Evolutionary conservation across 768 basidiomycete genomes (phyloP).

Genomic region (Serendipita sp.): DNA sequence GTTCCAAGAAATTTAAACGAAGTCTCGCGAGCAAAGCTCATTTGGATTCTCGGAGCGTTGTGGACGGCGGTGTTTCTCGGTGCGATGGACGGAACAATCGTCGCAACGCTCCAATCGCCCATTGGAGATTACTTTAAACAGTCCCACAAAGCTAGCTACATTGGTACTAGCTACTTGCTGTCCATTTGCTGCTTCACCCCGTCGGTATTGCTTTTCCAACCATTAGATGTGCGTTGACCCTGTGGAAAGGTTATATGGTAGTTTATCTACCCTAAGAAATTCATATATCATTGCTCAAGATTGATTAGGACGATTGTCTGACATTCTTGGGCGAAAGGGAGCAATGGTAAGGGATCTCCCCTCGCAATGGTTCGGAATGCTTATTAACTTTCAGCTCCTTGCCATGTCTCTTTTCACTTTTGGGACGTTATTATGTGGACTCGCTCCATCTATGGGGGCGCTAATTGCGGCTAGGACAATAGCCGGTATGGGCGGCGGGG

Average conservation of each 20-base stretch:
- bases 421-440: constrained; percentile 74
- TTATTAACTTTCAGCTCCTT: constrained; percentile 12
- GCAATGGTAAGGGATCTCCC: constrained; percentile 59
- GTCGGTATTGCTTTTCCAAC: constrained; percentile 25
- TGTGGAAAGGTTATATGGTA: neutral
- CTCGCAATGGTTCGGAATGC: constrained; percentile 12
- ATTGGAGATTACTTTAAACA: constrained; percentile 77
- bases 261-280: constrained; percentile 9
- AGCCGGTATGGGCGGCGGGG: constrained; percentile 87
- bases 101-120: constrained; percentile 69
- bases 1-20: constrained; percentile 5
- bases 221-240: constrained; percentile 28
- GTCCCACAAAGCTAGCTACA: constrained; percentile 57
- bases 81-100: constrained; percentile 82
- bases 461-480: constrained; percentile 70
- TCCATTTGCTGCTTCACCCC: constrained; percentile 87
- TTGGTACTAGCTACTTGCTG: constrained; percentile 76
- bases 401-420: constrained; percentile 17
- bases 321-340: constrained; percentile 57
- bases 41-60: constrained; percentile 59
- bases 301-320: constrained; percentile 56
- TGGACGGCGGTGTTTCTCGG: constrained; percentile 77
- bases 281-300: constrained; percentile 14
- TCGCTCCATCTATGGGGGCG: constrained; percentile 72
- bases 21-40: constrained; percentile 16